These are phyloP conservation scores for Fusarium brevicatenulatum DNA, from an alignment of 2,329 filamentous ascomycete species.

Conservation along the genomic window DNA sequence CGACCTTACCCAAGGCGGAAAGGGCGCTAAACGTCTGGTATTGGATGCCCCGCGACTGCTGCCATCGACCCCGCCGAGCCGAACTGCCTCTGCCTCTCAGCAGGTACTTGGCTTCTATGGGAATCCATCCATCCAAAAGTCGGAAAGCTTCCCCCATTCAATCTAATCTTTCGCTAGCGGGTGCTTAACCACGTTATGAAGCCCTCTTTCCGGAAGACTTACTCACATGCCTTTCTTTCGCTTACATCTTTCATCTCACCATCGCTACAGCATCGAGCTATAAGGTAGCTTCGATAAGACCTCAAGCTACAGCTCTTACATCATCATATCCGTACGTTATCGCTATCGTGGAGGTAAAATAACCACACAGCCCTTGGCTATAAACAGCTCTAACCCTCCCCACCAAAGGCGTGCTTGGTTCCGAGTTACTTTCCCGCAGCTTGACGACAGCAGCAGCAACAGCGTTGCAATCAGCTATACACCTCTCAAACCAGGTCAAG, in stretches of 20 bases:
- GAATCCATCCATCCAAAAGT: conserved; percentile 33
- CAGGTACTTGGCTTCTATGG: conserved; percentile 20
- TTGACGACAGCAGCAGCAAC: conserved; percentile 14
- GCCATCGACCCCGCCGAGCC: conserved; percentile 23
- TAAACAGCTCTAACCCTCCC: conserved; percentile 11
- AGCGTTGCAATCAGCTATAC: neutral
- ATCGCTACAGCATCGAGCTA: neutral
- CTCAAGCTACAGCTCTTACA: conserved; percentile 27
- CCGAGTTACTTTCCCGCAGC: conserved; percentile 4
- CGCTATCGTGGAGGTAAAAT: conserved; percentile 8
- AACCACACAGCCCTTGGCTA: neutral
- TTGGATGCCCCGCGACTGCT: conserved; percentile 29
- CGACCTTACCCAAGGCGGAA: conserved; percentile 28
- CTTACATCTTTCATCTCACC: neutral
- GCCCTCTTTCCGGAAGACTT: neutral
- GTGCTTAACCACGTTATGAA: conserved; percentile 16
- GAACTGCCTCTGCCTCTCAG: conserved; percentile 6
- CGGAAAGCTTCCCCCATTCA: conserved; percentile 30
- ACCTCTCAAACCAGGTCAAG: neutral
- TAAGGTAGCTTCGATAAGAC: neutral
- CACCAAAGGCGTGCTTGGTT: conserved; percentile 14
- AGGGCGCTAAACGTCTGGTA: conserved; percentile 9
- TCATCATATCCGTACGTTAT: conserved; percentile 19
- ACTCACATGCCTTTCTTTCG: conserved; percentile 13
- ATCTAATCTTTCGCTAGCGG: conserved; percentile 13